Conservation (phyloP, 768 basidiomycete genomes). For the Phylloporus rhodoxanthus region DNA sequence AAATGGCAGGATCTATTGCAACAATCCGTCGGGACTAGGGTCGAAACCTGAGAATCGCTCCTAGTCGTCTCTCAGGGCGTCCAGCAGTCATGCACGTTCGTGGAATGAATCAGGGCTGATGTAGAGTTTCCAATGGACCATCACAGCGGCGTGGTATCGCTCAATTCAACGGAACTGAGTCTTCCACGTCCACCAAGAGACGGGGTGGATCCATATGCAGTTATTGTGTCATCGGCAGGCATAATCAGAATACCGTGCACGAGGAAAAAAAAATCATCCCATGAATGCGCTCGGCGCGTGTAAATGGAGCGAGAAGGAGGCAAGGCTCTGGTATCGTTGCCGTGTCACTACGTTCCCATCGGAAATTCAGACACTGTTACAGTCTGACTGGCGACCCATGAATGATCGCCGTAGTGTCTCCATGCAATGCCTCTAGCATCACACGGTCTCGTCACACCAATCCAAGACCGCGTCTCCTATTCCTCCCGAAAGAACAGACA, state of each 20-base stretch:
- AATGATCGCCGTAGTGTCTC: not conserved
- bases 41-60: not conserved
- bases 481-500: not conserved
- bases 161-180: not conserved
- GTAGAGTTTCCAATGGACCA: not conserved
- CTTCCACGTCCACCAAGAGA: not conserved
- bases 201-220: not conserved
- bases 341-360: not conserved
- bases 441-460: not conserved
- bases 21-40: not conserved
- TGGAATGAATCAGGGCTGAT: not conserved
- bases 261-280: not conserved
- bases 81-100: not conserved
- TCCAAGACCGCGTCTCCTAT: not conserved
- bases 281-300: conserved; percentile 1
- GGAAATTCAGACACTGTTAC: conserved; percentile 1
- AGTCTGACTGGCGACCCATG: not conserved
- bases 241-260: not conserved
- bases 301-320: not conserved
- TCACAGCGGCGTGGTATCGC: not conserved
- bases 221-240: not conserved
- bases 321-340: not conserved
- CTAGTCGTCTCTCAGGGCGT: not conserved
- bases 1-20: not conserved
- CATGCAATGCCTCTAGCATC: conserved; percentile 1